Evolutionary conservation across 495 filamentous ascomycete genomes (phyloP), one percentile per base, ranked within the genome.

Genomic region (Penicillium angulare): DNA sequence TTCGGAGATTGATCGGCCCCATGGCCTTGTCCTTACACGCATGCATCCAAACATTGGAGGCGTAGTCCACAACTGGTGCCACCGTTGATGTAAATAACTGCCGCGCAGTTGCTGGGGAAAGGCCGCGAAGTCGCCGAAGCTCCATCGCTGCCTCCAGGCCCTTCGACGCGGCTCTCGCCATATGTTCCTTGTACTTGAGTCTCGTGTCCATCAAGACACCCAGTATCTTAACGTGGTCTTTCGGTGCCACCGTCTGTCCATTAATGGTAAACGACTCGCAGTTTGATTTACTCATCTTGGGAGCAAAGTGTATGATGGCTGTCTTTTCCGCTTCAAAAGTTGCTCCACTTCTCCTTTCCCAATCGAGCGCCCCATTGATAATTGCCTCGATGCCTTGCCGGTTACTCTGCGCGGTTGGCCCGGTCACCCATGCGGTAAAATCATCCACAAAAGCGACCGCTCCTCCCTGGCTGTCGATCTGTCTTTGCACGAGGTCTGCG

Each of bases 51-150:
- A 65, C 57, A 52, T 65, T 67, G 17, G 59, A 67, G 17, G 64
- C 57, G 40, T 69, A 69, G 55, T 69, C 66, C 41, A 67, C 57
- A n/a, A 57, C 61, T 18, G 56, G 63, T 0, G 54, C 57, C 41
- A 69, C 59, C 13, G 54, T 69, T 22, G 54, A 46, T 44, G 49
- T 52, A 35, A 69, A 67, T 32, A 69, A 49, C 56, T 61, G 61
- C 52, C 62, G 55, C 35, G 56, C 62, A 17, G 56, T 67, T 46
- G 53, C 49, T 23, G 57, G 62, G 29, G 62, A 64, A 27, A 70
- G 38, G 34, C 55, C 49, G 7, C 60, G 43, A 21, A 67, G 60
- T 40, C 60, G 53, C 48, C 50, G 61, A 35, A 67, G 53, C 51
- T 61, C 58, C 52, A 70, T 67, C 47, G 60, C 62, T 29, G 57